These are phyloP conservation scores for Phanerochaete sordida DNA, from an alignment of 768 basidiomycete species.

Conservation along the genomic window DNA sequence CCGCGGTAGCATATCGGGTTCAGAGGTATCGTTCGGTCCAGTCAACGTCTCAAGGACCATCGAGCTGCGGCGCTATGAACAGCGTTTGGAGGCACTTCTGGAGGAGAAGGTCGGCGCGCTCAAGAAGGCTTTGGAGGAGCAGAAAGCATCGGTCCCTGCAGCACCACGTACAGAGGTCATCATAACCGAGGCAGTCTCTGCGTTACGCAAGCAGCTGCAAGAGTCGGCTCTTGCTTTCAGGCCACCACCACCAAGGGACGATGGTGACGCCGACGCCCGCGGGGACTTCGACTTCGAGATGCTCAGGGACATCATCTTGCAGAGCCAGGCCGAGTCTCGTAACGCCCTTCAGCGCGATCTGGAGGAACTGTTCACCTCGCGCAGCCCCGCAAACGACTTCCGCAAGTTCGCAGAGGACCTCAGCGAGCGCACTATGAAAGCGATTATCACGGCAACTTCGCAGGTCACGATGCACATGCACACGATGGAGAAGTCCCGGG, in stretches of 20 bases:
- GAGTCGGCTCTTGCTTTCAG: constrained; percentile 48
- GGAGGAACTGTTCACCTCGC: constrained; percentile 43
- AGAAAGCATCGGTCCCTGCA: constrained; percentile 14
- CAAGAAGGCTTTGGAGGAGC: constrained; percentile 34
- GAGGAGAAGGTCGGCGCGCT: constrained; percentile 65
- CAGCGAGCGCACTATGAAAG: constrained; percentile 51
- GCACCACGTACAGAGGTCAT: constrained; percentile 52
- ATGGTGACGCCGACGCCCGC: constrained; percentile 65
- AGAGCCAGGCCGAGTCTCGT: constrained; percentile 61
- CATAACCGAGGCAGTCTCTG: constrained; percentile 61
- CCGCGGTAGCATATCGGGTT: constrained; percentile 42
- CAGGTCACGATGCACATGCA: constrained; percentile 57
- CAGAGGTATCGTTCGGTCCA: constrained; percentile 40
- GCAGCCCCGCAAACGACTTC: constrained; percentile 20
- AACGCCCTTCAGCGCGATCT: constrained; percentile 58
- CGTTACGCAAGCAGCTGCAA: constrained; percentile 66
- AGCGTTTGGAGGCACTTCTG: constrained; percentile 57
- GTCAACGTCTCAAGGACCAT: constrained; percentile 53
- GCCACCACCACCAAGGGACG: constrained; percentile 31
- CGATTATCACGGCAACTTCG: constrained; percentile 58
- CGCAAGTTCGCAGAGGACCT: constrained; percentile 51
- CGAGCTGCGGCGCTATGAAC: constrained; percentile 57
- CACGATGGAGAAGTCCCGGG: constrained; percentile 39
- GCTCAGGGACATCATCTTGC: constrained; percentile 64
- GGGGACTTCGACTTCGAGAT: constrained; percentile 79